Conservation (phyloP, 208 protist species). For the Jaenimonas drosophilae region DNA sequence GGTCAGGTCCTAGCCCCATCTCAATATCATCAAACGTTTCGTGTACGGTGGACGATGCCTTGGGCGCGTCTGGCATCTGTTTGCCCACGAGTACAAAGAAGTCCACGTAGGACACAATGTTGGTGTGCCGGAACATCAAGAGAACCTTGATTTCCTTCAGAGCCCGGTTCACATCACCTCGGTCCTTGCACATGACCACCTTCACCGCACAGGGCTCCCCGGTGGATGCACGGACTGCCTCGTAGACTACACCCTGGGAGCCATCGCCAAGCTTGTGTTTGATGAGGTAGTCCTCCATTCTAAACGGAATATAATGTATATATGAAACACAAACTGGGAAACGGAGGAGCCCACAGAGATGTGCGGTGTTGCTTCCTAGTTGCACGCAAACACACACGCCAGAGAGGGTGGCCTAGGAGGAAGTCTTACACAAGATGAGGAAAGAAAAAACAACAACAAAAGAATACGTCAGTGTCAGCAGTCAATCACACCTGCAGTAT, state of each 20-base stretch:
- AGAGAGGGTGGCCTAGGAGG: too few species aligned
- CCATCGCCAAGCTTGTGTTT: slow-evolving; percentile 62
- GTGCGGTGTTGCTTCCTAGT: neutral
- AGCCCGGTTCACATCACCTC: slow-evolving; percentile 58
- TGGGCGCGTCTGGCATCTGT: neutral
- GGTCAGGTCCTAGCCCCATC: slow-evolving; percentile 18
- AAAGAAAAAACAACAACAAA: slow-evolving; percentile 4
- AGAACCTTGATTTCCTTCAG: slow-evolving; percentile 85
- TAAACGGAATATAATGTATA: neutral
- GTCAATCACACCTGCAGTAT: too few species aligned
- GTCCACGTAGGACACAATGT: slow-evolving; percentile 83
- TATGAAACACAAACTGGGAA: slow-evolving; percentile 4
- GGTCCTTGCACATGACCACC: slow-evolving; percentile 57
- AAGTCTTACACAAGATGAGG: slow-evolving; percentile 1
- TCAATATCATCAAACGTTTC: too few species aligned
- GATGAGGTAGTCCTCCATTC: slow-evolving; percentile 77
- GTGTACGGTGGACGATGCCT: neutral
- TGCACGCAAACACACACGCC: neutral
- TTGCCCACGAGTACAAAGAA: slow-evolving; percentile 31
- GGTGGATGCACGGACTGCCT: slow-evolving; percentile 38
- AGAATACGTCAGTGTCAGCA: neutral
- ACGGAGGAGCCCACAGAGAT: too few species aligned
- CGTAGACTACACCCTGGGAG: slow-evolving; percentile 71
- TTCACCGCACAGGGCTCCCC: slow-evolving; percentile 74
- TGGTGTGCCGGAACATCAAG: slow-evolving; percentile 55